Conservation (phyloP, 441 rosid genomes). For the Gossypium davidsonii region DNA sequence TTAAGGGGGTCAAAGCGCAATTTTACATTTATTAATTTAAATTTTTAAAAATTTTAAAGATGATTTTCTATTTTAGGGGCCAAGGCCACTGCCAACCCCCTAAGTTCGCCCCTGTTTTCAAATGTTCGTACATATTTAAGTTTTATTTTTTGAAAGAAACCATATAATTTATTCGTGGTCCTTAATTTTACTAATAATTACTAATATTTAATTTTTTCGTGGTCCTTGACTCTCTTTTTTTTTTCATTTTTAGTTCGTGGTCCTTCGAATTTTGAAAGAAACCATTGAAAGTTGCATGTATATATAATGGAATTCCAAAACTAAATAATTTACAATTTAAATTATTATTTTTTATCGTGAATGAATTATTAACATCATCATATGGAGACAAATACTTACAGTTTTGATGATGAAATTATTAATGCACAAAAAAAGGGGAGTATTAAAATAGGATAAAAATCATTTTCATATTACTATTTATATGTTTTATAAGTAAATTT, state of each 20-base stretch:
- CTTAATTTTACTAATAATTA: background rate
- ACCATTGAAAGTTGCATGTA: background rate
- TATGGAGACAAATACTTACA: background rate
- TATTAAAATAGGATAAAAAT: background rate
- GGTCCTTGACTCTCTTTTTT: background rate
- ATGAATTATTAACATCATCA: background rate
- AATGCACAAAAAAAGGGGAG: background rate
- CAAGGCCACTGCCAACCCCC: accelerated
- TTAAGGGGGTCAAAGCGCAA: accelerated
- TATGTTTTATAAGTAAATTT: too few species aligned
- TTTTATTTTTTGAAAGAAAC: too few species aligned
- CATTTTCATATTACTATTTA: too few species aligned
- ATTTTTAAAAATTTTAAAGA: too few species aligned
- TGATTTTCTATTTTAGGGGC: too few species aligned
- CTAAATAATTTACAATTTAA: background rate
- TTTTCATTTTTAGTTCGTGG: background rate
- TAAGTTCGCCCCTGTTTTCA: too few species aligned
- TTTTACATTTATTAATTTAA: too few species aligned
- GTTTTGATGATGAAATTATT: background rate
- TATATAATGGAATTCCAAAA: background rate
- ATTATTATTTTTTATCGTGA: background rate
- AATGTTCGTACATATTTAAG: too few species aligned
- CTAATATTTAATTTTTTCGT: background rate
- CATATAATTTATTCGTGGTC: background rate
- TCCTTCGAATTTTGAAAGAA: background rate